Percentiles rank a stretch among this genome's conserved stretches.
phyloP scores from a whole-genome alignment of 805 yeast species.

The Ogataea nitratoaversa region DNA sequence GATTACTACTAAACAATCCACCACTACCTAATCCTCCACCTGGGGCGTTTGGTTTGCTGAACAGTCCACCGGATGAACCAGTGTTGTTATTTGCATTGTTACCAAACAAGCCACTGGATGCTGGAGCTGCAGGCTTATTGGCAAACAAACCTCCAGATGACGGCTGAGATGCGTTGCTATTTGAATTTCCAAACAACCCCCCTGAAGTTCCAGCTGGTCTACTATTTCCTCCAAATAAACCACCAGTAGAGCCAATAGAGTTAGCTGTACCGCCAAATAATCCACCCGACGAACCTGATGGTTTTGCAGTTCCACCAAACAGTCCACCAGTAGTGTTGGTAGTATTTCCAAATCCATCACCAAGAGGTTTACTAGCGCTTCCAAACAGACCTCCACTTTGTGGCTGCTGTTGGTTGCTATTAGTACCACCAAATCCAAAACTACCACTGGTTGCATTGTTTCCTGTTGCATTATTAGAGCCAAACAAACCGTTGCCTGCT shows the following conservation, averaged over 20 bases:
- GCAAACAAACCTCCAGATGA: slow-evolving; percentile 35
- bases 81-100: slow-evolving; percentile 11
- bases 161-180: slow-evolving; percentile 6
- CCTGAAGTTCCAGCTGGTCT: slow-evolving; percentile 24
- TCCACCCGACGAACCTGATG: slow-evolving; percentile 32
- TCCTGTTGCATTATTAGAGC: slow-evolving; percentile 4
- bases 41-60: slow-evolving; percentile 15
- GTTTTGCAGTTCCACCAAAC: slow-evolving; percentile 25
- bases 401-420: slow-evolving; percentile 22
- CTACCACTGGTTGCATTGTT: background rate
- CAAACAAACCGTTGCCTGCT: slow-evolving; percentile 25
- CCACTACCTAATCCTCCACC: slow-evolving; percentile 29
- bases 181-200: slow-evolving; percentile 25
- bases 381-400: slow-evolving; percentile 35
- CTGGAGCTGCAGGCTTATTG: slow-evolving; percentile 21
- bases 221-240: slow-evolving; percentile 22
- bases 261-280: slow-evolving; percentile 33
- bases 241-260: slow-evolving; percentile 20
- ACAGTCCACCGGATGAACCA: slow-evolving; percentile 13
- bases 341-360: slow-evolving; percentile 12
- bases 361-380: slow-evolving; percentile 19
- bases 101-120: slow-evolving; percentile 42
- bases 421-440: slow-evolving; percentile 18
- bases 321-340: slow-evolving; percentile 11
- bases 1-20: slow-evolving; percentile 32